phyloP scores from a whole-genome alignment of 768 basidiomycete genomes.

The Rhodosporidiobolus odoratus region DNA sequence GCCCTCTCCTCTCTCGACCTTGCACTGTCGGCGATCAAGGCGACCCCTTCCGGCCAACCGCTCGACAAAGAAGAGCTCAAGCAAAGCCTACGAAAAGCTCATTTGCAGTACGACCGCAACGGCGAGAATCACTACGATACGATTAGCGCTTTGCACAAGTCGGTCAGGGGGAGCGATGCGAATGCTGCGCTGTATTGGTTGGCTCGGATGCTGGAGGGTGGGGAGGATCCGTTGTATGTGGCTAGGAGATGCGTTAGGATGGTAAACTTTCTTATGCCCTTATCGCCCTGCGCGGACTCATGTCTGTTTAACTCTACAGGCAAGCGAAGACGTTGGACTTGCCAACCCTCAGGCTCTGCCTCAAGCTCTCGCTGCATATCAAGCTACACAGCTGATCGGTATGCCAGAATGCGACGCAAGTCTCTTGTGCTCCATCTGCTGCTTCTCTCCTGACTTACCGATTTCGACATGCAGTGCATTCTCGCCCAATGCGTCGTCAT shows the following conservation, averaged over 20 bases:
- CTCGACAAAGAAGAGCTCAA: slow-evolving; percentile 54
- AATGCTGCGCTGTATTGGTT: slow-evolving; percentile 83
- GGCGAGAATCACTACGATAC: slow-evolving; percentile 56
- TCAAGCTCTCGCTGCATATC: slow-evolving; percentile 51
- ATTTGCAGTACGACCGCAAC: slow-evolving; percentile 60
- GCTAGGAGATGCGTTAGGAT: slow-evolving; percentile 70
- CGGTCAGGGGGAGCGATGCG: slow-evolving; percentile 68
- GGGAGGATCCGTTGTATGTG: slow-evolving; percentile 65
- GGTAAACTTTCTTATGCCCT: slow-evolving; percentile 42
- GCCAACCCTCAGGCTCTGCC: slow-evolving; percentile 73
- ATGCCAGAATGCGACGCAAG: slow-evolving; percentile 65
- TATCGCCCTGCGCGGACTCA: slow-evolving; percentile 50
- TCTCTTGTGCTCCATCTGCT: not conserved
- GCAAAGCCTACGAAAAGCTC: slow-evolving; percentile 56
- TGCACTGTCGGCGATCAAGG: slow-evolving; percentile 51
- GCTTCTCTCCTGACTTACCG: no score
- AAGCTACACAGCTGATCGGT: slow-evolving; percentile 50
- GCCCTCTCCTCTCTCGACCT: slow-evolving; percentile 74
- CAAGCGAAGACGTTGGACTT: slow-evolving; percentile 78
- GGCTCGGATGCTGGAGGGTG: slow-evolving; percentile 52
- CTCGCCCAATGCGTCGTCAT: slow-evolving; percentile 71
- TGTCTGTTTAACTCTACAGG: slow-evolving; percentile 43
- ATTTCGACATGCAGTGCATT: slow-evolving; percentile 52
- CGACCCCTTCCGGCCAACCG: not conserved
- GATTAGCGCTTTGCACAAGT: slow-evolving; percentile 65